Percentiles rank a stretch among this genome's conserved stretches.
These are phyloP conservation scores for Penicillium palitans DNA, from an alignment of 2,329 filamentous ascomycete species.

Conservation along the genomic window DNA sequence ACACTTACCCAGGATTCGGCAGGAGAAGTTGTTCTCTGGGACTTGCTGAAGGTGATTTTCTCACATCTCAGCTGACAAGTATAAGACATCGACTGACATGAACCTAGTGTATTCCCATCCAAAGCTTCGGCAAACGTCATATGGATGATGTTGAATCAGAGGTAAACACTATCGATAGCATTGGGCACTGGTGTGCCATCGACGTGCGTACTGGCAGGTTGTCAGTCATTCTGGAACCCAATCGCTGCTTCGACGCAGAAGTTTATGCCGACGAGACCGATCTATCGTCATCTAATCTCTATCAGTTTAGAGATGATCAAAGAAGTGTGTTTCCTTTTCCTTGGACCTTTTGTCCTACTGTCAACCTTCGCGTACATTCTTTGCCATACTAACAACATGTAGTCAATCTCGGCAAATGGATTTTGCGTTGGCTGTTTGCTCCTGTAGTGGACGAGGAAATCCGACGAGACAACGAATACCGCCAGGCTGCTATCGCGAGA, in stretches of 20 bases:
- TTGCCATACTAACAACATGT: background rate
- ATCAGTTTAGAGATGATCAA: slow-evolving; percentile 88
- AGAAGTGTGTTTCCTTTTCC: slow-evolving; percentile 63
- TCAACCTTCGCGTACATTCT: background rate
- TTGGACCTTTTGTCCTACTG: background rate
- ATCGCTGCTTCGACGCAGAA: slow-evolving; percentile 96
- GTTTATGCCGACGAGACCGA: slow-evolving; percentile 91
- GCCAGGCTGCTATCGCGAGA: slow-evolving; percentile 66
- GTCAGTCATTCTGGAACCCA: slow-evolving; percentile 87
- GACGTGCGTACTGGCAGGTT: slow-evolving; percentile 90
- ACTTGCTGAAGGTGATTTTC: slow-evolving; percentile 70
- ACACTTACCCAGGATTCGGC: slow-evolving; percentile 92
- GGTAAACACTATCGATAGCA: slow-evolving; percentile 83
- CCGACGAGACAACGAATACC: slow-evolving; percentile 71
- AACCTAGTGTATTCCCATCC: slow-evolving; percentile 73
- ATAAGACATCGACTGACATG: background rate
- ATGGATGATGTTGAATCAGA: slow-evolving; percentile 86
- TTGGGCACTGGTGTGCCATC: slow-evolving; percentile 94
- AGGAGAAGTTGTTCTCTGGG: slow-evolving; percentile 93
- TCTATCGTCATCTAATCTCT: slow-evolving; percentile 60
- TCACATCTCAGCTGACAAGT: background rate
- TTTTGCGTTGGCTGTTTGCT: slow-evolving; percentile 86
- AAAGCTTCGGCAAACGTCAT: slow-evolving; percentile 91
- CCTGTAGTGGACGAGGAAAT: slow-evolving; percentile 89
- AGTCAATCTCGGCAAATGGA: slow-evolving; percentile 98